Conservation (phyloP, 2,329 filamentous ascomycete species). For the Pestalotiopsis sp. region DNA sequence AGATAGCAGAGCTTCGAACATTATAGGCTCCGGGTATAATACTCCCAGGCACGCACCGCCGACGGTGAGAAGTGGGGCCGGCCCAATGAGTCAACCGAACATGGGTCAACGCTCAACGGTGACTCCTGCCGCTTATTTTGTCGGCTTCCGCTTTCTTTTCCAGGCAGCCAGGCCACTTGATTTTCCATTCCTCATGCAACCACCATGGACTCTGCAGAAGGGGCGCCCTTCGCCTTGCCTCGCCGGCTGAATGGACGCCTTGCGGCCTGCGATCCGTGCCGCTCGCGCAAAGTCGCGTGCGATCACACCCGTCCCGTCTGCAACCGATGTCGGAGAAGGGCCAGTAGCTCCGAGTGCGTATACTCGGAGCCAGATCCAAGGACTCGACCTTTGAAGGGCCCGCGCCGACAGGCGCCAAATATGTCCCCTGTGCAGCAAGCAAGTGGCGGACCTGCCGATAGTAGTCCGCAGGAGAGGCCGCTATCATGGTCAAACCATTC, state of each 20-base stretch:
- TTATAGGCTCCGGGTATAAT: background rate
- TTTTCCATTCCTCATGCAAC: background rate
- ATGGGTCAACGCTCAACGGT: background rate
- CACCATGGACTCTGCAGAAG: background rate
- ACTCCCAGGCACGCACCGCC: background rate
- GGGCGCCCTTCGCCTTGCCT: background rate
- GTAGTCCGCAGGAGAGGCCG: background rate
- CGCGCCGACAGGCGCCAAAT: background rate
- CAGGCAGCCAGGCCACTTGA: background rate
- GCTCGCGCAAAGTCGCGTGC: slow-evolving; percentile 14
- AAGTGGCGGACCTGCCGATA: background rate
- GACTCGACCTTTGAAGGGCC: background rate
- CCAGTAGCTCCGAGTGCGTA: slow-evolving; percentile 8
- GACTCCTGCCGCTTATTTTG: background rate
- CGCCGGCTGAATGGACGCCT: slow-evolving; percentile 12
- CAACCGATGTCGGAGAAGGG: slow-evolving; percentile 10
- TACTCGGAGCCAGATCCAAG: slow-evolving; percentile 9
- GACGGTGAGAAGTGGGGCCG: background rate
- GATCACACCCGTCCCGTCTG: slow-evolving; percentile 14
- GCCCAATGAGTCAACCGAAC: background rate
- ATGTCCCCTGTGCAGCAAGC: background rate
- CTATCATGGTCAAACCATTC: background rate
- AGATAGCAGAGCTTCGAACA: too few species aligned
- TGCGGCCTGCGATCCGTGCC: slow-evolving; percentile 14
- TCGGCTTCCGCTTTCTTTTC: background rate